Conservation (phyloP, 352 stramenopile genomes). For the Phytophthora crassamura region DNA sequence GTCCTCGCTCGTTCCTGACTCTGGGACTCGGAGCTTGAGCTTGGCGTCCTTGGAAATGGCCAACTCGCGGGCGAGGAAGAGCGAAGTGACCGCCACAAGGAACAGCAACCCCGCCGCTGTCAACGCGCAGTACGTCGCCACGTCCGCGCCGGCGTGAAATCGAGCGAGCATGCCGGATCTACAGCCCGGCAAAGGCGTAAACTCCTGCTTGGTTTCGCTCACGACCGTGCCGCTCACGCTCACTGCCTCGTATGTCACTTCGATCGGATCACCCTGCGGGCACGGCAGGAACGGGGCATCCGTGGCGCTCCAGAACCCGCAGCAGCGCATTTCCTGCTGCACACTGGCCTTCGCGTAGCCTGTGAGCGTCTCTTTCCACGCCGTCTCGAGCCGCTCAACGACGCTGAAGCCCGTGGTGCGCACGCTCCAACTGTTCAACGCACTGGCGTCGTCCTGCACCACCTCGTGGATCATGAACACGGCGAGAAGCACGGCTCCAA, state of each 20-base stretch:
- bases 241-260: constrained; percentile 66
- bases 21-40: constrained; percentile 65
- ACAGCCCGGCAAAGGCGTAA: constrained; percentile 60
- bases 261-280: constrained; percentile 46
- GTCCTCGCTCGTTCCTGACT: constrained; percentile 9
- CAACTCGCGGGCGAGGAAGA: constrained; percentile 72
- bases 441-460: constrained; percentile 52
- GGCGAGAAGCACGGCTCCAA: constrained; percentile 43
- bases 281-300: constrained; percentile 64
- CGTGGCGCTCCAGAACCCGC: constrained; percentile 54
- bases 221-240: constrained; percentile 66
- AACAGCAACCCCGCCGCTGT: constrained; percentile 48
- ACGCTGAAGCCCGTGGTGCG: constrained; percentile 78
- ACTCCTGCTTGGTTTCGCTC: constrained; percentile 50
- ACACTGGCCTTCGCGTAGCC: constrained; percentile 53
- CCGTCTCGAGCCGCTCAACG: constrained; percentile 46
- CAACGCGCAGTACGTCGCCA: constrained; percentile 47
- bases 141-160: constrained; percentile 55
- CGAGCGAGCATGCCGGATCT: constrained; percentile 54
- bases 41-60: constrained; percentile 71
- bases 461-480: constrained; percentile 76
- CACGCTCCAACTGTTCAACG: constrained; percentile 72
- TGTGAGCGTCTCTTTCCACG: constrained; percentile 52
- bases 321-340: constrained; percentile 77
- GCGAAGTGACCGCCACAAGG: constrained; percentile 39